Evolutionary conservation across 192 early-diverging fungal genomes (phyloP).

Genomic region (Dissophora ornata): DNA sequence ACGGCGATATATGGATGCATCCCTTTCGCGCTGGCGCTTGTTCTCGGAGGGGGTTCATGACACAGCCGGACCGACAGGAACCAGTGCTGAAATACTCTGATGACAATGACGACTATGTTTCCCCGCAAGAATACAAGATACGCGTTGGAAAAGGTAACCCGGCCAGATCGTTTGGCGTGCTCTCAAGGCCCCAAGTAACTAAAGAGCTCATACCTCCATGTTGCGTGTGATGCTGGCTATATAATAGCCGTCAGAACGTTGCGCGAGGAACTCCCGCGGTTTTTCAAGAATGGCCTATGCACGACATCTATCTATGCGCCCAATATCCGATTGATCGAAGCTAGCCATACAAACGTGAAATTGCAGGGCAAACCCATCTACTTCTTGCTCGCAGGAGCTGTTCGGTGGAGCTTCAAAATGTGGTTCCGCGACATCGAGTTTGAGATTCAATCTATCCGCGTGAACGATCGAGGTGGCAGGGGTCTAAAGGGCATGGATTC

Average conservation of each 20-base stretch:
- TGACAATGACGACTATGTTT: background rate
- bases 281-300: constrained; percentile 61
- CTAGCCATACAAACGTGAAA: constrained; percentile 63
- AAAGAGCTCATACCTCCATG: background rate
- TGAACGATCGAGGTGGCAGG: constrained; percentile 39
- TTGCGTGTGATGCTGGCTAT: background rate
- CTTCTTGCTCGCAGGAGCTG: constrained; percentile 60
- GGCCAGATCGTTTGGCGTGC: background rate
- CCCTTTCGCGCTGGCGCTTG: background rate
- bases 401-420: constrained; percentile 66
- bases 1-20: background rate
- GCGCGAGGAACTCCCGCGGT: constrained; percentile 61
- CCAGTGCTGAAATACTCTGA: constrained; percentile 23
- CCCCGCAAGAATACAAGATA: constrained; percentile 39
- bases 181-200: background rate
- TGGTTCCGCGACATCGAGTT: constrained; percentile 64
- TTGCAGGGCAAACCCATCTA: constrained; percentile 62
- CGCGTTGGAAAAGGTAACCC: constrained; percentile 41
- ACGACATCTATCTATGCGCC: constrained; percentile 60
- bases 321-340: constrained; percentile 63
- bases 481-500: constrained; percentile 34
- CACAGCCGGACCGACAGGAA: constrained; percentile 3
- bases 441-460: constrained; percentile 59
- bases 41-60: constrained; percentile 4
- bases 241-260: constrained; percentile 61